phyloP scores from a whole-genome alignment of 768 basidiomycete species.

The Jaapia argillacea region DNA sequence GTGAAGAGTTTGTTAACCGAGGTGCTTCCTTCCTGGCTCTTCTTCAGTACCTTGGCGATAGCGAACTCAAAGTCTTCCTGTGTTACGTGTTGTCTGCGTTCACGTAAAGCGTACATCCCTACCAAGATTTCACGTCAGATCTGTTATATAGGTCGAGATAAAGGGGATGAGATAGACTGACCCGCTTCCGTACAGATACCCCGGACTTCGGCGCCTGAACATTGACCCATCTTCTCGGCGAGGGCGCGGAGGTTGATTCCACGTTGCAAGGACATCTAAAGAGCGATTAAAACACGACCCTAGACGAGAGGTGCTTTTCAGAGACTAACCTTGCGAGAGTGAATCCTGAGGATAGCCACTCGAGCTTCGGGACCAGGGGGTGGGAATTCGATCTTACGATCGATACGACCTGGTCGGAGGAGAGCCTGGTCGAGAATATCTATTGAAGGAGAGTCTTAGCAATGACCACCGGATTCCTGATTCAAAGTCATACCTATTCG shows the following conservation, averaged over 20 bases:
- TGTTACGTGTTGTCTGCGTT: constrained; percentile 93
- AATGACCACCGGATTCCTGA: neutral
- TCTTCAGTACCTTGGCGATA: constrained; percentile 93
- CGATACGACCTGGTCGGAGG: constrained; percentile 90
- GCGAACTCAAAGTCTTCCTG: constrained; percentile 99
- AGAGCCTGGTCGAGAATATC: constrained; percentile 94
- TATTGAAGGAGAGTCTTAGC: constrained; percentile 15
- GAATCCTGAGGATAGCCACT: constrained; percentile 94
- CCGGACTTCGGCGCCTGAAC: constrained; percentile 94
- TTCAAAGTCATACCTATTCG: constrained; percentile 69
- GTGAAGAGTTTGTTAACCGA: constrained; percentile 93
- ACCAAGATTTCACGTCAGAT: constrained; percentile 1
- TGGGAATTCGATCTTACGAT: constrained; percentile 97
- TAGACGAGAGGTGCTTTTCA: neutral
- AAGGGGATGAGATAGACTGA: constrained; percentile 21
- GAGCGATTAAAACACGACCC: neutral
- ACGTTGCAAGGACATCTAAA: constrained; percentile 91
- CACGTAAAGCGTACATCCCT: constrained; percentile 96
- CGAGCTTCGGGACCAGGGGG: constrained; percentile 96
- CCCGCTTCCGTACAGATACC: constrained; percentile 98
- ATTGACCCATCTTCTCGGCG: constrained; percentile 99
- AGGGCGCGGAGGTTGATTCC: constrained; percentile 95
- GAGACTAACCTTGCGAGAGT: constrained; percentile 80
- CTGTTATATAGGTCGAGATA: neutral
- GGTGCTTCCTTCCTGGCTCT: constrained; percentile 92